Evolutionary conservation across 805 yeast species (phyloP).

Genomic region (Sungouiozyma ichnusensis): DNA sequence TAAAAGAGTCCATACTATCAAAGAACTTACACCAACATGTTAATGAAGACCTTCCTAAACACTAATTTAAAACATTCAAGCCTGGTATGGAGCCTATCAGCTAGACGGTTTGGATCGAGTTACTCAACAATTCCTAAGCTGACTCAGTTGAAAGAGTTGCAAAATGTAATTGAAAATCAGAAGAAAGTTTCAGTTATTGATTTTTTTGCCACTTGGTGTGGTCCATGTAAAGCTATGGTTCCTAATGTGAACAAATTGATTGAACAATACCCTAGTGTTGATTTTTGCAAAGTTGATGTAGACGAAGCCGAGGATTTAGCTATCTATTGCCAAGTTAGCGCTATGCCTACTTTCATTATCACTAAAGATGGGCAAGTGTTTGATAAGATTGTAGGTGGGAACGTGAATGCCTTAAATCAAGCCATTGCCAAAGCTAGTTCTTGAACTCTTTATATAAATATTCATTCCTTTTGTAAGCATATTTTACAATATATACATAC

Average conservation of each 20-base stretch:
- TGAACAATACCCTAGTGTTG: conserved; percentile 33
- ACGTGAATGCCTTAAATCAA: conserved; percentile 27
- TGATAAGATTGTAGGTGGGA: conserved; percentile 57
- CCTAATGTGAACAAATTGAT: conserved; percentile 41
- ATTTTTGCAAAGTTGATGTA: conserved; percentile 62
- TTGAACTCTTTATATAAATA: too few species aligned
- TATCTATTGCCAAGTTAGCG: conserved; percentile 47
- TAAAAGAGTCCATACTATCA: too few species aligned
- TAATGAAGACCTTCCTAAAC: not conserved
- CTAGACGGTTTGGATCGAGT: conserved; percentile 6
- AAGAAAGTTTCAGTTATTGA: conserved; percentile 42
- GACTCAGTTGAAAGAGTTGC: conserved; percentile 28
- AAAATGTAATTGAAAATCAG: conserved; percentile 17
- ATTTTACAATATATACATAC: too few species aligned
- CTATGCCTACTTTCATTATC: conserved; percentile 68
- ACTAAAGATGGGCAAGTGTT: conserved; percentile 50
- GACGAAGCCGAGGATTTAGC: conserved; percentile 55
- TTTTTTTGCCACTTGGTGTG: conserved; percentile 69
- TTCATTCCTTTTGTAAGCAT: not conserved
- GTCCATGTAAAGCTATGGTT: conserved; percentile 65
- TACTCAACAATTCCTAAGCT: conserved; percentile 28
- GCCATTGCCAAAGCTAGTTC: not conserved
- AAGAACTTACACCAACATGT: not conserved
- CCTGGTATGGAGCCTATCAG: not conserved
- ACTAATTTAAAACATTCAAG: not conserved